These are phyloP conservation scores for Fomitopsis palustris DNA, from an alignment of 1,284 basidiomycete genomes.

Conservation along the genomic window DNA sequence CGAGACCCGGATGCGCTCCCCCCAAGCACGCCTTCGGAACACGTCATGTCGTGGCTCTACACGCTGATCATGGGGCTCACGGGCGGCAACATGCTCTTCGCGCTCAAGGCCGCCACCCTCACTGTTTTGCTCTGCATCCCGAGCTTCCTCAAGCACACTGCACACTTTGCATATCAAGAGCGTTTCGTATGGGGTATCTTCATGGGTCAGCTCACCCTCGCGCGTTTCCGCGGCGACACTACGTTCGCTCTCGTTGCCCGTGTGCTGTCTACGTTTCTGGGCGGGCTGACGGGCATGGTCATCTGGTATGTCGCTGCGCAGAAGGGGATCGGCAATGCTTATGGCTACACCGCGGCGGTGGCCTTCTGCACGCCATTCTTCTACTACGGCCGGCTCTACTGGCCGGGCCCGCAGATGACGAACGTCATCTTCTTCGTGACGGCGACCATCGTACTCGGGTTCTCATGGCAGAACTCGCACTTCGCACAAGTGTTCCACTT, in stretches of 20 bases:
- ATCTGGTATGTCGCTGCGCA: slow-evolving; percentile 80
- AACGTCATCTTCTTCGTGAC: slow-evolving; percentile 78
- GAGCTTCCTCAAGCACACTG: slow-evolving; percentile 50
- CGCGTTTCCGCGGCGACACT: slow-evolving; percentile 76
- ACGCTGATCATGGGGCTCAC: slow-evolving; percentile 36
- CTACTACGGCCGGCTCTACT: slow-evolving; percentile 68
- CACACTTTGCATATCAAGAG: slow-evolving; percentile 51
- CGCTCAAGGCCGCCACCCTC: slow-evolving; percentile 66
- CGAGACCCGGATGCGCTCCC: slow-evolving; percentile 77
- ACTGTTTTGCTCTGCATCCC: slow-evolving; percentile 61
- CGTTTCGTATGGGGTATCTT: slow-evolving; percentile 43
- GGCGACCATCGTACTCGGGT: slow-evolving; percentile 66
- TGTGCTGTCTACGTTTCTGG: slow-evolving; percentile 66
- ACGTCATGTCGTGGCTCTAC: slow-evolving; percentile 45
- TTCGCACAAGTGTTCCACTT: slow-evolving; percentile 47
- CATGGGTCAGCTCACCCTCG: slow-evolving; percentile 68
- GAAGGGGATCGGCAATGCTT: slow-evolving; percentile 63
- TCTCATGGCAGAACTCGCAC: slow-evolving; percentile 65
- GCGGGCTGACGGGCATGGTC: slow-evolving; percentile 63
- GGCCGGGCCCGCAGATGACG: slow-evolving; percentile 70
- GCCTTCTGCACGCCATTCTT: slow-evolving; percentile 72
- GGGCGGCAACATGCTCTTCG: slow-evolving; percentile 66
- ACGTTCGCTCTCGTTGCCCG: slow-evolving; percentile 64
- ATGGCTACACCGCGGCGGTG: slow-evolving; percentile 68
- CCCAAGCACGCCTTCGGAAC: slow-evolving; percentile 55